These are phyloP conservation scores for Suhomyces maxii DNA, from an alignment of 1,139 yeast genomes.

Conservation along the genomic window DNA sequence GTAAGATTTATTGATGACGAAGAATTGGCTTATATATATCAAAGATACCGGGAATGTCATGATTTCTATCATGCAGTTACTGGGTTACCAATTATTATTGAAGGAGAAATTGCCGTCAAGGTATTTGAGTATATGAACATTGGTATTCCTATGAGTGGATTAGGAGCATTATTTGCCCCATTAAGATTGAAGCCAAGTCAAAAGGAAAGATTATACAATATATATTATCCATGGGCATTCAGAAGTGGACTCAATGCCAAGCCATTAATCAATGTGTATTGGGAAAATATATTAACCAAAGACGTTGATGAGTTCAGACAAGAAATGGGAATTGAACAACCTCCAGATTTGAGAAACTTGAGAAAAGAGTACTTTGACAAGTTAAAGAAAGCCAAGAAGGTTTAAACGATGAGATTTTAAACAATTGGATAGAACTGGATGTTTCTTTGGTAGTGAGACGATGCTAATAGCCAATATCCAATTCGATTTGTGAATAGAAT, in stretches of 20 bases:
- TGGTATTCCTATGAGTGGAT: conserved; percentile 94
- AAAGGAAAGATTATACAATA: conserved; percentile 54
- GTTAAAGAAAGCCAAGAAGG: conserved; percentile 25
- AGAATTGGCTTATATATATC: conserved; percentile 87
- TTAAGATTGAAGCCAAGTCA: conserved; percentile 55
- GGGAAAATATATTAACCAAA: conserved; percentile 81
- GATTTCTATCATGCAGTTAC: conserved; percentile 94
- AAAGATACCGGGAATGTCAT: conserved; percentile 93
- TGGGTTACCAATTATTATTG: conserved; percentile 86
- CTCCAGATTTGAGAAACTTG: conserved; percentile 75
- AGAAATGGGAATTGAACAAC: conserved; percentile 69
- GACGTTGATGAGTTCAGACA: conserved; percentile 71
- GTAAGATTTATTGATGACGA: conserved; percentile 87
- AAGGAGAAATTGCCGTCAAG: conserved; percentile 93
- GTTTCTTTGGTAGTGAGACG: too few relatives aligned
- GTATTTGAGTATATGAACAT: conserved; percentile 90
- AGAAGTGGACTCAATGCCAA: conserved; percentile 70
- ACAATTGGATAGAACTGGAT: too few relatives aligned
- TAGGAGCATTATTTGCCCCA: conserved; percentile 89
- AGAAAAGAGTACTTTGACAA: conserved; percentile 45
- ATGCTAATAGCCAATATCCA: too few relatives aligned
- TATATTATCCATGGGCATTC: conserved; percentile 90
- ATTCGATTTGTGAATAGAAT: background rate
- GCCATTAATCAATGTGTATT: conserved; percentile 83
- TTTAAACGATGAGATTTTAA: background rate